Evolutionary conservation across 352 stramenopile genomes (phyloP).

Genomic region (Phytopythium boreale): DNA sequence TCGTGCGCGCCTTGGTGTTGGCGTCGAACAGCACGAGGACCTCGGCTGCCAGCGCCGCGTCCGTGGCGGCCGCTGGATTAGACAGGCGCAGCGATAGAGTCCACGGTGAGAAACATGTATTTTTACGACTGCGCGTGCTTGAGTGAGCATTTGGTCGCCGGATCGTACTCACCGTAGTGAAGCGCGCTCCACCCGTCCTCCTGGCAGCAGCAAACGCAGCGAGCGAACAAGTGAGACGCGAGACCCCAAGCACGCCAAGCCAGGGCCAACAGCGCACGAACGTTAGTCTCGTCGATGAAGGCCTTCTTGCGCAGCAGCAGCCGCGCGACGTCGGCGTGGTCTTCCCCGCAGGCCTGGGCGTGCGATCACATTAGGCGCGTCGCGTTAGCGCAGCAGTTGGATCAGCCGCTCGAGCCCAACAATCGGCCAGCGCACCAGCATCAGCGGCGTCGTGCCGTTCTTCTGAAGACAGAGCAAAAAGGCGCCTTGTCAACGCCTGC

Average conservation of each 20-base stretch:
- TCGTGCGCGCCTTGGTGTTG: conserved; percentile 56
- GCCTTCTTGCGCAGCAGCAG: conserved; percentile 67
- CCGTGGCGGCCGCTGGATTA: conserved; percentile 56
- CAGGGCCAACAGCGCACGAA: conserved; percentile 17
- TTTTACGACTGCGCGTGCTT: conserved; percentile 3
- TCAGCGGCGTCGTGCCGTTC: conserved; percentile 69
- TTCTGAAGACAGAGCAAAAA: conserved; percentile 31
- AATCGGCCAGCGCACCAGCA: conserved; percentile 38
- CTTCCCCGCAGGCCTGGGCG: conserved; percentile 62
- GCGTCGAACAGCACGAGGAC: conserved; percentile 61
- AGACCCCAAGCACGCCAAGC: neutral
- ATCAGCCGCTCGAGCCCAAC: neutral
- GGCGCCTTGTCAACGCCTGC: neutral
- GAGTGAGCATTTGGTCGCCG: neutral
- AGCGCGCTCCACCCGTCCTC: conserved; percentile 74
- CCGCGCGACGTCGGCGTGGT: conserved; percentile 52
- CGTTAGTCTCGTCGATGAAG: conserved; percentile 79
- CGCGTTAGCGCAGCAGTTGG: neutral
- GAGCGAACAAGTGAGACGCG: neutral
- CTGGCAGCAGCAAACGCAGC: conserved; percentile 18
- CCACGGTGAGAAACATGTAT: conserved; percentile 16
- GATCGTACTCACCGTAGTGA: conserved; percentile 53
- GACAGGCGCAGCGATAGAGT: conserved; percentile 3
- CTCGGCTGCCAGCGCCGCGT: conserved; percentile 61
- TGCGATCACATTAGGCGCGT: neutral